Conservation (phyloP, 2,329 filamentous ascomycete genomes). For the Sporothrix brasiliensis region DNA sequence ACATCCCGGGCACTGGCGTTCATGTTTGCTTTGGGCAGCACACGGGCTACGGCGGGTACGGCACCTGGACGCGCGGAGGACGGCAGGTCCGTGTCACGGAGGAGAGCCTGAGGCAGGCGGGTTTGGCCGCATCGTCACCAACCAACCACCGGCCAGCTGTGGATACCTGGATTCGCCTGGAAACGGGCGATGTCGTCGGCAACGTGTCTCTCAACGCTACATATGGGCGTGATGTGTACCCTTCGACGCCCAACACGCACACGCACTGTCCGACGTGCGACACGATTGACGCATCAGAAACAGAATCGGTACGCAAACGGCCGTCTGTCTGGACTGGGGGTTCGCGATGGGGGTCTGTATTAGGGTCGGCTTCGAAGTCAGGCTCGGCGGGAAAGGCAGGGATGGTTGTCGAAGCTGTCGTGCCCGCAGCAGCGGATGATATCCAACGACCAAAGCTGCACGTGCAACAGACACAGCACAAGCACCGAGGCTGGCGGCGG, state of each 20-base stretch:
- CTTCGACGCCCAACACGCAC: constrained; percentile 39
- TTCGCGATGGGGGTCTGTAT: background rate
- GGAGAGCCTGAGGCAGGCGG: constrained; percentile 36
- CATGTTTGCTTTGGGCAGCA: constrained; percentile 59
- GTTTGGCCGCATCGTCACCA: background rate
- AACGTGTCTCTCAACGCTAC: constrained; percentile 55
- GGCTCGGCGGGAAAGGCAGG: background rate
- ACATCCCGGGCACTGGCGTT: constrained; percentile 45
- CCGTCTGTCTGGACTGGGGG: background rate
- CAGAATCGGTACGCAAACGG: background rate
- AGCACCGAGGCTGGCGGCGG: background rate
- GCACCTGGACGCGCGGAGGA: constrained; percentile 63
- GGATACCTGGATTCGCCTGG: constrained; percentile 57
- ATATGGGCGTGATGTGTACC: constrained; percentile 54
- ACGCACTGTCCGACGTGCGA: constrained; percentile 20
- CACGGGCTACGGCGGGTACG: constrained; percentile 71
- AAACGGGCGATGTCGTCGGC: constrained; percentile 51
- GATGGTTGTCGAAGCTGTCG: background rate
- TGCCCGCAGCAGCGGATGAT: background rate
- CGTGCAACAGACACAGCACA: background rate
- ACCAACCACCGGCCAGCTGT: constrained; percentile 38
- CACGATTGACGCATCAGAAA: background rate
- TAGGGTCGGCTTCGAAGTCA: background rate
- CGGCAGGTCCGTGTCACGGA: constrained; percentile 31
- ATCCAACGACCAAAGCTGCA: background rate